A percentile compares a stretch with the other conserved stretches of the same genome.
phyloP scores from a whole-genome alignment of 2,329 filamentous ascomycete species.

The Chrysoporthe deuterocubensis region DNA sequence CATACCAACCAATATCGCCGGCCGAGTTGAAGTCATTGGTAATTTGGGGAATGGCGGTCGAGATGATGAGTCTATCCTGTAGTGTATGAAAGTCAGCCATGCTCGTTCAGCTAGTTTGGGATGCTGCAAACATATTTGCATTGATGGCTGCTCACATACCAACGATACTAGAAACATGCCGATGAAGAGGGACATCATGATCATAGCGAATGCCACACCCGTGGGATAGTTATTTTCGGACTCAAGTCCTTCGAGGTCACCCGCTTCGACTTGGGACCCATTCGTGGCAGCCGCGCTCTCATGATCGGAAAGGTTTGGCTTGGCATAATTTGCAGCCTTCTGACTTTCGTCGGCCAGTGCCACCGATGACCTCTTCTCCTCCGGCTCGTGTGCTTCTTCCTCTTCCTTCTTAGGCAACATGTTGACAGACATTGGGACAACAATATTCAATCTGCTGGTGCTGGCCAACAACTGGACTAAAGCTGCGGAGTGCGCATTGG shows the following conservation, averaged over 20 bases:
- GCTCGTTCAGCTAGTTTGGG: not conserved
- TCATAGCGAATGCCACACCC: conserved; percentile 42
- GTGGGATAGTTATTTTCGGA: conserved; percentile 36
- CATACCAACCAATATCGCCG: conserved; percentile 40
- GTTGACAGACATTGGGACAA: not conserved
- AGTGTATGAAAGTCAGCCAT: not conserved
- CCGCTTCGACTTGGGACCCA: not conserved
- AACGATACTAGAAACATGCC: conserved; percentile 43
- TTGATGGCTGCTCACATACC: not conserved
- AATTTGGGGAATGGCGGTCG: conserved; percentile 35
- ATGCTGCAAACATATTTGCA: not conserved
- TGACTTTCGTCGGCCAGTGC: too few relatives aligned
- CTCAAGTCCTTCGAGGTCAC: not conserved
- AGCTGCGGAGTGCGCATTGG: not conserved
- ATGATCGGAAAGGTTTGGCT: not conserved
- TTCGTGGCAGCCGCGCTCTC: not conserved
- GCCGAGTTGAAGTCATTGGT: conserved; percentile 42
- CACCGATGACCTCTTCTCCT: not conserved
- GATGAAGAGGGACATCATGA: conserved; percentile 47
- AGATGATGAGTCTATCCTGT: conserved; percentile 18
- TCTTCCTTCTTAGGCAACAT: not conserved
- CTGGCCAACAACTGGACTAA: not conserved
- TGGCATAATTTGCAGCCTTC: not conserved
- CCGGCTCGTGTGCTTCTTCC: not conserved
- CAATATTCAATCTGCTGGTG: not conserved